Percentiles rank a stretch among this genome's conserved stretches.
Evolutionary conservation across 495 filamentous ascomycete genomes (phyloP).

Genomic region (Terfezia boudieri): DNA sequence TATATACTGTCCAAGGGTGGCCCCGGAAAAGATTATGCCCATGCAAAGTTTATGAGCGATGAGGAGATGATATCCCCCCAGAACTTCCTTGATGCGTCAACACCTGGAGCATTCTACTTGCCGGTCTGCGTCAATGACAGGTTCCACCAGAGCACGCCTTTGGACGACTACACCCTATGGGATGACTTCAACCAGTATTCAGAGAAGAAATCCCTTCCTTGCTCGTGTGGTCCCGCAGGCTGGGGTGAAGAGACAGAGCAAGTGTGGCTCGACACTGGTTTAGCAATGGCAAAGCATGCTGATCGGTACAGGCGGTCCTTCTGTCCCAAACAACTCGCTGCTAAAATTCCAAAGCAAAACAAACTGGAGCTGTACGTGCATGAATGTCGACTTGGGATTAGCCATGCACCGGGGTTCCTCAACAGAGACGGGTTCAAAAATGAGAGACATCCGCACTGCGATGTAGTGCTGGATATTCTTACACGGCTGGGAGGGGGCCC

Average conservation of each 20-base stretch:
- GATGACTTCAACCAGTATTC: constrained; percentile 6
- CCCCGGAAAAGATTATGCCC: background rate
- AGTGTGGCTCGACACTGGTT: constrained; percentile 7
- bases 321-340: background rate
- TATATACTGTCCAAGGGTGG: background rate
- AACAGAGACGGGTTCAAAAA: background rate
- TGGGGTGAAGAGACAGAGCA: constrained; percentile 6
- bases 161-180: background rate
- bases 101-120: constrained; percentile 7
- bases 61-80: background rate
- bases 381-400: background rate
- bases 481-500: background rate
- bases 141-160: background rate
- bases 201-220: constrained; percentile 9
- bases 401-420: background rate
- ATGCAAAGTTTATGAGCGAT: background rate
- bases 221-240: constrained; percentile 3
- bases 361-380: background rate
- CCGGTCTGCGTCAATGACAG: constrained; percentile 10
- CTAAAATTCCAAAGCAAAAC: background rate
- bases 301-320: background rate
- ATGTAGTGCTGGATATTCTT: background rate
- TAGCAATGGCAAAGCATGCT: constrained; percentile 3
- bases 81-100: constrained; percentile 4
- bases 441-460: background rate